Base-by-base conservation (phyloP, 164 flowering plant genomes). In the Berberis thunbergii region DNA sequence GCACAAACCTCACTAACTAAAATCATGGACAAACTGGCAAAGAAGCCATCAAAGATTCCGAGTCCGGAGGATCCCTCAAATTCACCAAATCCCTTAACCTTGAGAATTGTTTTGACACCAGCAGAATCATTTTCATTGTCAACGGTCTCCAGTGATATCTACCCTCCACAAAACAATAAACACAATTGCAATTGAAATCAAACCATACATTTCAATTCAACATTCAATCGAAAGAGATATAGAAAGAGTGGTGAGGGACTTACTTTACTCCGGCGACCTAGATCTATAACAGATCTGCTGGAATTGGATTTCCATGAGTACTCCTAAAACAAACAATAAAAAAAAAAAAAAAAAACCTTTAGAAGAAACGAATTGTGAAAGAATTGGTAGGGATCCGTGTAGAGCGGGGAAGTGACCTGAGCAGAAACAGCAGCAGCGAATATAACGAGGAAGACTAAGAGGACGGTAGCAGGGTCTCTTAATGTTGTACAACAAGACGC, bases 1-100 rank as follows among this genome's bases (percentile, higher is more conserved):
- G 45, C 12, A 73, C 87, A 63, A 70, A 95, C 97, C 97, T 95
- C 97, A 53, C 90, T 89, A 78, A 94, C 97, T 39, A 94, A 46
- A 54, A 91, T 89, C 96, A 94, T 94, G 0, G 97, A 91, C 26
- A 91, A 83, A 70, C 97, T 91, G 1, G 99, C 82, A 62, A 94
- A 73, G 68, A 94, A 83, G 4, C 96, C 99, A 80, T 94, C 99
- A 54, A 94, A 87, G 26, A 91, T 55, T 49, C 99, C 99, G 72
- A 86, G 87, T 66, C 95, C 93, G 61, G 58, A 46, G 2, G 84
- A 68, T 49, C 77, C 86, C 72, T 83, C 45, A 46, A 62, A 57
- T 41, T 77, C 73, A 64, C 67, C 70, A 39, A 75, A 39, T 70
- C 43, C 72, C 53, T 55, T 40, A 45, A n/a, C 58, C 57, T 12